Conservation (phyloP, 306 rosid species). For the Mimosa bimucronata region DNA sequence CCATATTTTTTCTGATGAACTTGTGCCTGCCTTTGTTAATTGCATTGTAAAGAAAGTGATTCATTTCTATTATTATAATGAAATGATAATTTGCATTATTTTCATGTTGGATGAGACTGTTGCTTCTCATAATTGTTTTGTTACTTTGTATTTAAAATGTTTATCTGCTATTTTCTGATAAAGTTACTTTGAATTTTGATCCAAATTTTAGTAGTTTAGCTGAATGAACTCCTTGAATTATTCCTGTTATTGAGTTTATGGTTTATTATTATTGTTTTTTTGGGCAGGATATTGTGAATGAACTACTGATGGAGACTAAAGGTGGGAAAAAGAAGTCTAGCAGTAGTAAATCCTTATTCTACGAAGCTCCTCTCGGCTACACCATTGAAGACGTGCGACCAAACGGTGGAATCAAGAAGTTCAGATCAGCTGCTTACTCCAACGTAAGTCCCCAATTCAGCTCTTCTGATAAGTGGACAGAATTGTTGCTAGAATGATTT, state of each 20-base stretch:
- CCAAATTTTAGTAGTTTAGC: not conserved
- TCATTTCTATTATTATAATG: not conserved
- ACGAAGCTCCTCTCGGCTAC: slow-evolving; percentile 97
- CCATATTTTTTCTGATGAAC: not conserved
- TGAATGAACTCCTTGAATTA: not conserved
- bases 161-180: not conserved
- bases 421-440: slow-evolving; percentile 99
- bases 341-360: slow-evolving; percentile 71
- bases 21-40: too few species aligned
- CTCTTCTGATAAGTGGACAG: not conserved
- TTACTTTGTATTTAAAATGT: too few species aligned
- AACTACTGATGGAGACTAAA: slow-evolving; percentile 88
- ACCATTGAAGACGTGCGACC: slow-evolving; percentile 97
- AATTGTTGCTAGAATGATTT: slow-evolving; percentile 6
- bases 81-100: not conserved
- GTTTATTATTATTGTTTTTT: slow-evolving; percentile 27
- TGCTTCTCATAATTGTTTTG: too few species aligned
- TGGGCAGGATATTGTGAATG: slow-evolving; percentile 63
- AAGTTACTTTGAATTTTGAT: slow-evolving; percentile 10
- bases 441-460: slow-evolving; percentile 59
- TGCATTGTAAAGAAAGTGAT: not conserved
- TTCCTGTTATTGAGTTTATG: slow-evolving; percentile 7
- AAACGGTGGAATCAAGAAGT: slow-evolving; percentile 96
- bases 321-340: slow-evolving; percentile 91
- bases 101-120: not conserved